phyloP scores from a whole-genome alignment of 2,329 filamentous ascomycete genomes.

The Cyphellophora attinorum region DNA sequence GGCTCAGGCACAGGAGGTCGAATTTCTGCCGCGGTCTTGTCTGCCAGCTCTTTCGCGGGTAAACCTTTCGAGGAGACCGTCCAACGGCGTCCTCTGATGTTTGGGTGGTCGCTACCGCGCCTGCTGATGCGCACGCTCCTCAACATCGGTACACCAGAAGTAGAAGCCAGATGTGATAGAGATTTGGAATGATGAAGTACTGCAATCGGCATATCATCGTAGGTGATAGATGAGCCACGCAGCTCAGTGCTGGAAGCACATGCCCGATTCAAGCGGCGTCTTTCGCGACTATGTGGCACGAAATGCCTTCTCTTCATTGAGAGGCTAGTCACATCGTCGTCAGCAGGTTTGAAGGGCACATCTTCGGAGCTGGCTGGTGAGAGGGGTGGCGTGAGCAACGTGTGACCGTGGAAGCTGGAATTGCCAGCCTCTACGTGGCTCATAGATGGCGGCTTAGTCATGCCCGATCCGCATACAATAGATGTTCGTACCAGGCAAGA shows the following conservation, averaged over 20 bases:
- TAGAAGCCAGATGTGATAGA: neutral
- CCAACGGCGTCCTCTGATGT: conserved; percentile 11
- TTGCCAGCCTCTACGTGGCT: neutral
- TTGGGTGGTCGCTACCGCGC: neutral
- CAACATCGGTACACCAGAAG: neutral
- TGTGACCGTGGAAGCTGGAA: conserved; percentile 2
- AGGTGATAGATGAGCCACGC: neutral
- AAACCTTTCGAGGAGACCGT: conserved; percentile 14
- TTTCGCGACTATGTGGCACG: neutral
- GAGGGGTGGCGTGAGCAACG: conserved; percentile 12
- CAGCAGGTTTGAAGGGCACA: conserved; percentile 13
- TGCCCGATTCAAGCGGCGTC: neutral
- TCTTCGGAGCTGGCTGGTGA: conserved; percentile 9
- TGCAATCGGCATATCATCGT: neutral
- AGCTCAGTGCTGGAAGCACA: neutral
- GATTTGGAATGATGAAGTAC: neutral
- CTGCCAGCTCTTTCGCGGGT: conserved; percentile 11
- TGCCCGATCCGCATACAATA: too few relatives aligned
- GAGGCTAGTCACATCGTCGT: conserved; percentile 11
- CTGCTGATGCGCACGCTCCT: neutral
- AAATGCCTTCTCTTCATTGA: conserved; percentile 13
- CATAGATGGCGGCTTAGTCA: neutral
- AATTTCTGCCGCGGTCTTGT: conserved; percentile 1
- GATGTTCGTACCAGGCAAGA: too few relatives aligned
- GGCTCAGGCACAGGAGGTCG: neutral